phyloP scores from a whole-genome alignment of 192 early-diverging fungal species.

The Backusella parvicylindrica region DNA sequence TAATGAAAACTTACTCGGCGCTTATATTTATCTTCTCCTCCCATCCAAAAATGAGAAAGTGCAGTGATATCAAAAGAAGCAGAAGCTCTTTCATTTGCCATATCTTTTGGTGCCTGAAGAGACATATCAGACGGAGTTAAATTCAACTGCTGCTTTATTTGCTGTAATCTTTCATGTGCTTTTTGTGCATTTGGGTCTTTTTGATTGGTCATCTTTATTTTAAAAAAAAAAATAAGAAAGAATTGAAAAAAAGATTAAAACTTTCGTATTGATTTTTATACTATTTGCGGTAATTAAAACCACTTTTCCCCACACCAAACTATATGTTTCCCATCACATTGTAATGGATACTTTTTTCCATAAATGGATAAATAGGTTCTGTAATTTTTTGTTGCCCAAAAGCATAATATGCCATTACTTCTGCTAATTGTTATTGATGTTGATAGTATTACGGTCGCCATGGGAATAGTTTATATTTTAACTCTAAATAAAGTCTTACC shows the following conservation, averaged over 20 bases:
- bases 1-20: slow-evolving; percentile 29
- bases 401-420: not conserved
- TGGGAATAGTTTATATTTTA: not conserved
- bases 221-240: slow-evolving; percentile 2
- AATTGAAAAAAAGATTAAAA: not conserved
- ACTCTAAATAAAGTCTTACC: not conserved
- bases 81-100: slow-evolving; percentile 48
- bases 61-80: slow-evolving; percentile 50
- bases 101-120: slow-evolving; percentile 37
- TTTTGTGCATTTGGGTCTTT: slow-evolving; percentile 15
- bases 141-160: slow-evolving; percentile 23
- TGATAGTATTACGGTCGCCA: not conserved
- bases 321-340: not conserved
- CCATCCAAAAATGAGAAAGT: slow-evolving; percentile 43
- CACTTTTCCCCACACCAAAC: not conserved
- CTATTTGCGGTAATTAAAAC: not conserved
- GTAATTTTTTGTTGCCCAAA: slow-evolving; percentile 2
- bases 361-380: not conserved
- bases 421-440: not conserved
- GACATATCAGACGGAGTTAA: slow-evolving; percentile 21
- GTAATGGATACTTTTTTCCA: not conserved
- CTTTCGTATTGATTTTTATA: not conserved
- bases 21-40: slow-evolving; percentile 45
- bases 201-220: not conserved
- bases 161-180: slow-evolving; percentile 20